A percentile compares a stretch with the other conserved stretches of the same genome.
These are phyloP conservation scores for Rhizophagus sp. DNA, from an alignment of 192 early-diverging fungal genomes.

Conservation along the genomic window DNA sequence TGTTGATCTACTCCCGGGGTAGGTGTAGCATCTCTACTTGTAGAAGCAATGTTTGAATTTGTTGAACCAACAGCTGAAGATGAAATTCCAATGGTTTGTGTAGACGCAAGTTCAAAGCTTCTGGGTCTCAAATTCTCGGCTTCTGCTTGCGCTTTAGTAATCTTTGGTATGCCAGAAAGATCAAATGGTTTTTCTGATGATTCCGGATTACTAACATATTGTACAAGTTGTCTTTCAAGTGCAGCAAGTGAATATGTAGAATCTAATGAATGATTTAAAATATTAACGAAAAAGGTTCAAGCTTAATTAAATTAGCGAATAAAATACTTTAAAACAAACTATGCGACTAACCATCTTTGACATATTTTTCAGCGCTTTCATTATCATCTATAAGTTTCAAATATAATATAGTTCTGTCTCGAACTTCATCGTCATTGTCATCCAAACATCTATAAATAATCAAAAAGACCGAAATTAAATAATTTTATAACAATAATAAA, in stretches of 20 bases:
- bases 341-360: slow-evolving; percentile 71
- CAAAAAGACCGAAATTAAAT: neutral
- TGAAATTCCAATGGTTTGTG: slow-evolving; percentile 38
- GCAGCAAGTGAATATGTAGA: slow-evolving; percentile 82
- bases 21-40: slow-evolving; percentile 42
- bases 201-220: slow-evolving; percentile 76
- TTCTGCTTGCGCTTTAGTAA: slow-evolving; percentile 85
- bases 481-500: neutral
- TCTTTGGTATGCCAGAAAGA: slow-evolving; percentile 73
- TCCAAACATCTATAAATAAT: slow-evolving; percentile 80
- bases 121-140: slow-evolving; percentile 64
- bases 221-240: slow-evolving; percentile 84
- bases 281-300: slow-evolving; percentile 9
- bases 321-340: neutral
- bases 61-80: slow-evolving; percentile 34
- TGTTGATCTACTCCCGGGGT: slow-evolving; percentile 62
- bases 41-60: slow-evolving; percentile 7
- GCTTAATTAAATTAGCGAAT: neutral
- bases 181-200: slow-evolving; percentile 72
- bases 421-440: slow-evolving; percentile 97
- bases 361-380: slow-evolving; percentile 63
- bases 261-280: slow-evolving; percentile 47
- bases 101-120: slow-evolving; percentile 35
- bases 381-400: slow-evolving; percentile 77
- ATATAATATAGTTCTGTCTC: slow-evolving; percentile 91